Conservation (phyloP, 1,284 basidiomycete species). For the Cutaneotrichosporon cavernicola region DNA sequence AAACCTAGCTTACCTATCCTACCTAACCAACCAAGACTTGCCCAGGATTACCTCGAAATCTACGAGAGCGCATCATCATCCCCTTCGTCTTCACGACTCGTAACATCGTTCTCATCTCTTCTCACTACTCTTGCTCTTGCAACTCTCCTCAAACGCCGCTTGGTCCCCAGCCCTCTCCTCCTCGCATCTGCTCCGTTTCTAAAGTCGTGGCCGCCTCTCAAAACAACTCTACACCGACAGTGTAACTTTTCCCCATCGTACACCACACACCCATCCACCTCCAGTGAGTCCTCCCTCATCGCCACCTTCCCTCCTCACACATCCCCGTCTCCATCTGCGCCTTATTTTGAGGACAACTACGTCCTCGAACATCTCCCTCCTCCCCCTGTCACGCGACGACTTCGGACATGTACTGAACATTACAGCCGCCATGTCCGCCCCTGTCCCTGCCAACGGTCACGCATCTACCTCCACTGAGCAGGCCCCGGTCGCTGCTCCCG, state of each 20-base stretch:
- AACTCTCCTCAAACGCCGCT: background rate
- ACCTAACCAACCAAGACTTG: too few relatives aligned
- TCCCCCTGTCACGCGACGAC: background rate
- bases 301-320: background rate
- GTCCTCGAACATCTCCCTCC: background rate
- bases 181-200: background rate
- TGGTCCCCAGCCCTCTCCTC: background rate
- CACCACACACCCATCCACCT: background rate
- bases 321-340: background rate
- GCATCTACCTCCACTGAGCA: slow-evolving; percentile 28
- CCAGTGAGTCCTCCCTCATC: background rate
- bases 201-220: background rate
- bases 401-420: background rate
- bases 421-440: slow-evolving; percentile 32
- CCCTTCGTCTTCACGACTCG: background rate
- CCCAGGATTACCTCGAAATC: too few relatives aligned
- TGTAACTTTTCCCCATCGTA: background rate
- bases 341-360: background rate
- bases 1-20: too few relatives aligned
- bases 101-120: background rate
- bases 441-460: slow-evolving; percentile 34
- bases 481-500: slow-evolving; percentile 5
- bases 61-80: background rate
- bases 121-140: slow-evolving; percentile 1
- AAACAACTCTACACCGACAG: background rate